phyloP scores from a whole-genome alignment of 2,329 filamentous ascomycete genomes.

The Phyllachora maydis region DNA sequence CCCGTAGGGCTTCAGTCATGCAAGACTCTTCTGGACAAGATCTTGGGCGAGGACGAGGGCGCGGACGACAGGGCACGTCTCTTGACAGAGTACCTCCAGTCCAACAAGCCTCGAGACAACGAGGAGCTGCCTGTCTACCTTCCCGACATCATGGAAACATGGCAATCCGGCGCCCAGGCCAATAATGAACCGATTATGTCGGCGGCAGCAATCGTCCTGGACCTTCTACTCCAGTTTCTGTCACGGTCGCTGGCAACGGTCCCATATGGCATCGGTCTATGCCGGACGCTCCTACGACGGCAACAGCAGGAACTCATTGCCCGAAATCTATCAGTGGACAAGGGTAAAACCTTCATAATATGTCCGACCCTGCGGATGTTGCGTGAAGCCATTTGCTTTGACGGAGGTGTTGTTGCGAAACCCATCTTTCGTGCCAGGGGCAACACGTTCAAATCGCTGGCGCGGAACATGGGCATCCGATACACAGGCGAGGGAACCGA shows the following conservation, averaged over 20 bases:
- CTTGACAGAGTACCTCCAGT: slow-evolving; percentile 46
- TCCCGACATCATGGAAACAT: slow-evolving; percentile 66
- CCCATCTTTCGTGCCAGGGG: slow-evolving; percentile 60
- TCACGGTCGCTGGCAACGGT: slow-evolving; percentile 56
- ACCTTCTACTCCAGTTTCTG: slow-evolving; percentile 60
- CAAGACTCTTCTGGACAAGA: slow-evolving; percentile 49
- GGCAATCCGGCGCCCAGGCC: slow-evolving; percentile 62
- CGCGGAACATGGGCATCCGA: slow-evolving; percentile 60
- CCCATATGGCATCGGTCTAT: slow-evolving; percentile 55
- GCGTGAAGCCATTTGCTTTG: slow-evolving; percentile 66
- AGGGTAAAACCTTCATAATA: slow-evolving; percentile 71
- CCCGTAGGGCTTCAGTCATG: slow-evolving; percentile 44
- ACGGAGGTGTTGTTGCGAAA: slow-evolving; percentile 64
- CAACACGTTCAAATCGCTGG: slow-evolving; percentile 60
- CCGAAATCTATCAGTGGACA: slow-evolving; percentile 58
- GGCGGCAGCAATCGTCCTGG: slow-evolving; percentile 59
- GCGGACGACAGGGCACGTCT: slow-evolving; percentile 31
- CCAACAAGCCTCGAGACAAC: slow-evolving; percentile 24
- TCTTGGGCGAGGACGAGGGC: slow-evolving; percentile 28
- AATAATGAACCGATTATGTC: slow-evolving; percentile 70
- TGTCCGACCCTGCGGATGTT: slow-evolving; percentile 74
- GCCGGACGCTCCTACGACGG: slow-evolving; percentile 63
- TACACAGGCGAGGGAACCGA: slow-evolving; percentile 36
- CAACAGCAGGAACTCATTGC: slow-evolving; percentile 65
- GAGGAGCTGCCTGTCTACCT: slow-evolving; percentile 43